A percentile compares a stretch with the other conserved stretches of the same genome.
These are phyloP conservation scores for Triticum monococcum DNA, from an alignment of 176 grass and related monocot species.

Conservation along the genomic window DNA sequence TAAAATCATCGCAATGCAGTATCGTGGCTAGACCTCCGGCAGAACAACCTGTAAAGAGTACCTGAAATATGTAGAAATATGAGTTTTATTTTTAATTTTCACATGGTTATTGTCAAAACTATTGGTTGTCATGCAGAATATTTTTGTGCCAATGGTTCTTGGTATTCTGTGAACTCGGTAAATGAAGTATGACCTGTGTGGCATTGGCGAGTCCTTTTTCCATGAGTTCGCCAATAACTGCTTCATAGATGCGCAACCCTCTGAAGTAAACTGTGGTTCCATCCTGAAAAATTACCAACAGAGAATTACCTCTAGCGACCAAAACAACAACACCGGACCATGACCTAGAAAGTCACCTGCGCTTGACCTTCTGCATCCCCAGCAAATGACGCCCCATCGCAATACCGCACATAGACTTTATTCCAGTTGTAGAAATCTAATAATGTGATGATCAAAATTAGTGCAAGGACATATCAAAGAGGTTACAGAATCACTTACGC, in stretches of 20 bases:
- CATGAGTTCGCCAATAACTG: constrained; percentile 58
- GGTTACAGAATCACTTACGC: neutral
- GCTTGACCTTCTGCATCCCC: neutral
- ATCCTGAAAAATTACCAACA: neutral
- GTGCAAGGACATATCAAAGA: neutral
- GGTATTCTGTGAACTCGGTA: neutral
- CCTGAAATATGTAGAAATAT: constrained; percentile 39
- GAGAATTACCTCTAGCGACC: neutral
- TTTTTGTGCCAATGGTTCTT: neutral
- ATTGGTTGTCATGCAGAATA: neutral
- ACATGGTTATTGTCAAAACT: neutral
- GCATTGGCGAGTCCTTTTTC: constrained; percentile 54
- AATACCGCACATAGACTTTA: neutral
- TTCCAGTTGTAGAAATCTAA: constrained; percentile 13
- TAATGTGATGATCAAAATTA: neutral
- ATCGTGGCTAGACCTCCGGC: constrained; percentile 68
- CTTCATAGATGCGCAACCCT: constrained; percentile 71
- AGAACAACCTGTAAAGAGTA: constrained; percentile 75
- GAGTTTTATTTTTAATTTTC: neutral
- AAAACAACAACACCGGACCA: neutral
- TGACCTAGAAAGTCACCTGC: neutral
- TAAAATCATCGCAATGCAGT: constrained; percentile 75
- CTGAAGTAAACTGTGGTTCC: constrained; percentile 35
- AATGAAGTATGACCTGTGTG: constrained; percentile 46
- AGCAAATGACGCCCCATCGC: neutral